Base-by-base conservation (phyloP, 805 yeast species). In the Candida dendrica region DNA sequence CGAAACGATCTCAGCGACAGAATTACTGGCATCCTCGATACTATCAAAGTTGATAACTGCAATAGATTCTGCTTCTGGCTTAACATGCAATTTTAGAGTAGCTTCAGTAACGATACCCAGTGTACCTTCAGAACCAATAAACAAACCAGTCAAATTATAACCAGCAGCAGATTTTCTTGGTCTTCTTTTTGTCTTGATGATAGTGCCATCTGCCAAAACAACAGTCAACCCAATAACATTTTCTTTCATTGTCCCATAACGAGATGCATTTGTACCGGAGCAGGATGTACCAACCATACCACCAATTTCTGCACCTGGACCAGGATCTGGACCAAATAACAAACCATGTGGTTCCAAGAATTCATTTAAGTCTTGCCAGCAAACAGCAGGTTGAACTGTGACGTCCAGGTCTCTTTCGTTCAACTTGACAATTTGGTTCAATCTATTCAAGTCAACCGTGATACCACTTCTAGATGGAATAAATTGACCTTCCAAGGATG, bases 161-260 rank as follows among this genome's bases (percentile, higher is more conserved):
- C 95, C 95, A 8, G 91, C 90, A 47, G 85, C 72, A 2, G 89
- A 75, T 51, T 85, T 84, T 52, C 85, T 71, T 3, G 93, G 90
- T 56, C 93, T 69, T 50, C 74, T 77, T 46, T 77, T 76, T 1
- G 95, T 85, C 63, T 81, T 85, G 38, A 84, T 67, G 29, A 85
- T 65, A 1, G 89, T 79, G 2, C 95, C 95, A 60, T 84, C 95
- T 13, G 93, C 85, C 36, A 84, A 61, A 6, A 85, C 93, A 18
- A 84, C 85, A 1, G 87, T 85, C 44, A 84, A 57, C 43, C 74
- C 74, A 20, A 84, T 58, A 1, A 82, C 78, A 56, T 83, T 79
- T 57, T 84, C 89, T 55, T 80, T 77, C 79, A 84, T 82, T 15
- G 91, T 85, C 17, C 95, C 95, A 50, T 83, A 84, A 39, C 86